A percentile compares a stretch with the other conserved stretches of the same genome.
These are phyloP conservation scores for Aureobasidium subglaciale DNA, from an alignment of 2,329 filamentous ascomycete genomes.

Conservation along the genomic window DNA sequence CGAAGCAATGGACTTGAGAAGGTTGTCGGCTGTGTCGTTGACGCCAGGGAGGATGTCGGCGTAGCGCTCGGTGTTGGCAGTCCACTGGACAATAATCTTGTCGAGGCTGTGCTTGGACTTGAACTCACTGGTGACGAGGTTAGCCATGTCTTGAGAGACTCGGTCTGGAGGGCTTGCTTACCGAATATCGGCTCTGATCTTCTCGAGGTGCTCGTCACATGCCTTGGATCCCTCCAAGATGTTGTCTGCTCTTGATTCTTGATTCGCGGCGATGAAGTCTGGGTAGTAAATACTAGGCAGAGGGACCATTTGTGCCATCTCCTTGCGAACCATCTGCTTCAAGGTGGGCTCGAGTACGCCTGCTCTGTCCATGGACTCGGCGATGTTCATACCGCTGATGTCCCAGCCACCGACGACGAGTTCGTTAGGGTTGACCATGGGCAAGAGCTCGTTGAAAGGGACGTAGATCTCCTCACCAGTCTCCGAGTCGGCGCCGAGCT, in stretches of 20 bases:
- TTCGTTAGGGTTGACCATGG: conserved; percentile 96
- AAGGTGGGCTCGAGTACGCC: conserved; percentile 91
- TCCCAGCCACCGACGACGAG: conserved; percentile 95
- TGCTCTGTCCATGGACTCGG: conserved; percentile 90
- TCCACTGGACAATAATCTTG: conserved; percentile 97
- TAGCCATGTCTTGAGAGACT: background rate
- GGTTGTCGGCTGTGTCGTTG: conserved; percentile 94
- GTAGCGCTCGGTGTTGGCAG: conserved; percentile 96
- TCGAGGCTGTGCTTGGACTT: conserved; percentile 78
- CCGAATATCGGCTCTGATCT: conserved; percentile 88
- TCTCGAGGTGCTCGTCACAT: conserved; percentile 79
- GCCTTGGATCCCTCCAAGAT: conserved; percentile 76
- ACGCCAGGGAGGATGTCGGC: conserved; percentile 80
- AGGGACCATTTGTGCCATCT: conserved; percentile 82
- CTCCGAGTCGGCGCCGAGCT: conserved; percentile 80
- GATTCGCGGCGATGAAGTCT: conserved; percentile 98
- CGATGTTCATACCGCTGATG: conserved; percentile 84
- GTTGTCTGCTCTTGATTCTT: conserved; percentile 94
- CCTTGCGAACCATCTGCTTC: conserved; percentile 83
- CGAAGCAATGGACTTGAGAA: conserved; percentile 76
- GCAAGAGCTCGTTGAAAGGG: conserved; percentile 86
- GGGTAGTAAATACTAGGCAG: conserved; percentile 97
- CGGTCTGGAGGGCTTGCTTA: conserved; percentile 28
- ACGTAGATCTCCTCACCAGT: conserved; percentile 90
- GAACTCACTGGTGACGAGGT: conserved; percentile 59